Conservation (phyloP, 768 basidiomycete genomes). For the Butyriboletus loyo region DNA sequence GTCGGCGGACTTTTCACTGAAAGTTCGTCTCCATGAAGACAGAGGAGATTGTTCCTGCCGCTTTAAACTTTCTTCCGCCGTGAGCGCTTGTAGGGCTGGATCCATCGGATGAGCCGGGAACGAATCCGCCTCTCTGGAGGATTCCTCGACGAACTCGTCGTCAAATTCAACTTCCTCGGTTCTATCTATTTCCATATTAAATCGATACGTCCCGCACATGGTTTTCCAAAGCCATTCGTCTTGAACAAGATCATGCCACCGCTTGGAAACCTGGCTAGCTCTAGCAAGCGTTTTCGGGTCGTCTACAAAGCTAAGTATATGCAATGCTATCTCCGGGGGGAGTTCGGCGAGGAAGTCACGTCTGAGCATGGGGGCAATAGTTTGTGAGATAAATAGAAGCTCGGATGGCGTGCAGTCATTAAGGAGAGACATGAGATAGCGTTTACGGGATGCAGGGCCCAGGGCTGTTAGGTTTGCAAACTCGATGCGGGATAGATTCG, state of each 20-base stretch:
- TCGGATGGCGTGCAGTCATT: constrained; percentile 56
- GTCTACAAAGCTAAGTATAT: constrained; percentile 74
- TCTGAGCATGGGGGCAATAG: constrained; percentile 62
- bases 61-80: constrained; percentile 28
- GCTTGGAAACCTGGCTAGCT: constrained; percentile 64
- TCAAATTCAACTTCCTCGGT: constrained; percentile 25
- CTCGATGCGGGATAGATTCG: constrained; percentile 29
- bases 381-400: constrained; percentile 62
- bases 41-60: constrained; percentile 25
- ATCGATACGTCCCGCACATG: constrained; percentile 63
- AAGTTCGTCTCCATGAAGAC: constrained; percentile 23
- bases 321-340: constrained; percentile 68
- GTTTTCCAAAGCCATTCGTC: constrained; percentile 82
- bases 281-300: constrained; percentile 69
- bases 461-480: constrained; percentile 33
- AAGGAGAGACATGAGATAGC: constrained; percentile 50
- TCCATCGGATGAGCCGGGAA: constrained; percentile 39
- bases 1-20: constrained; percentile 1
- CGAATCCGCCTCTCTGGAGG: constrained; percentile 33
- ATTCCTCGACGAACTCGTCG: constrained; percentile 32
- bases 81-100: constrained; percentile 39
- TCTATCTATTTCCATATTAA: constrained; percentile 26
- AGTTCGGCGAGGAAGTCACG: constrained; percentile 57
- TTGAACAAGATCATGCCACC: constrained; percentile 65
- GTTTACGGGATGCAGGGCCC: constrained; percentile 43